Percentiles rank a stretch among this genome's conserved stretches.
These are phyloP conservation scores for Cerioporus squamosus DNA, from an alignment of 1,284 basidiomycete genomes.

Conservation along the genomic window DNA sequence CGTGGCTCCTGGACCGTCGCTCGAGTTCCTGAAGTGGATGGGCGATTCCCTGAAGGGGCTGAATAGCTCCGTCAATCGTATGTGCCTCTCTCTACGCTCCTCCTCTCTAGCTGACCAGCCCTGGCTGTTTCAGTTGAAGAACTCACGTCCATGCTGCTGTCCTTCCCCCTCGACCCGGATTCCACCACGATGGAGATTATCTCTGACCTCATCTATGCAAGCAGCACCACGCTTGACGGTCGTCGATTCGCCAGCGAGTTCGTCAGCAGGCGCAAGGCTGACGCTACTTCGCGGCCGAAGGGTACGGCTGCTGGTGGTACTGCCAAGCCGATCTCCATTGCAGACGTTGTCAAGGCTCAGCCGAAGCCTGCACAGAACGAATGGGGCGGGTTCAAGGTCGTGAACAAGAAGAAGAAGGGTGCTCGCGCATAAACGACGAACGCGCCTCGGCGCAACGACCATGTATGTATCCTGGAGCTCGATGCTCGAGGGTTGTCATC, in stretches of 20 bases:
- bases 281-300: slow-evolving; percentile 60
- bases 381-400: slow-evolving; percentile 87
- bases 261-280: slow-evolving; percentile 82
- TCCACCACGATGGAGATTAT: slow-evolving; percentile 85
- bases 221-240: slow-evolving; percentile 93
- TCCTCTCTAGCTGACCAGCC: slow-evolving; percentile 10
- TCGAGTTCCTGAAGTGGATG: slow-evolving; percentile 93
- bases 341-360: slow-evolving; percentile 88
- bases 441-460: too few relatives aligned
- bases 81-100: slow-evolving; percentile 30
- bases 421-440: slow-evolving; percentile 41
- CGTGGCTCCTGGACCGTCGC: slow-evolving; percentile 65
- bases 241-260: slow-evolving; percentile 94
- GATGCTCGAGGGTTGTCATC: not conserved
- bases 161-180: slow-evolving; percentile 90
- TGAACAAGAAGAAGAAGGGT: slow-evolving; percentile 94
- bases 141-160: slow-evolving; percentile 88
- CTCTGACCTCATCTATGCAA: slow-evolving; percentile 91
- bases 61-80: slow-evolving; percentile 81
- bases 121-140: slow-evolving; percentile 74
- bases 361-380: slow-evolving; percentile 78
- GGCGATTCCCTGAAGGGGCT: slow-evolving; percentile 88
- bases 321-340: slow-evolving; percentile 71
- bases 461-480: not conserved
- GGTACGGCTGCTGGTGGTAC: slow-evolving; percentile 41